phyloP scores from a whole-genome alignment of 208 protist genomes.

The Chromosphaera perkinsii region DNA sequence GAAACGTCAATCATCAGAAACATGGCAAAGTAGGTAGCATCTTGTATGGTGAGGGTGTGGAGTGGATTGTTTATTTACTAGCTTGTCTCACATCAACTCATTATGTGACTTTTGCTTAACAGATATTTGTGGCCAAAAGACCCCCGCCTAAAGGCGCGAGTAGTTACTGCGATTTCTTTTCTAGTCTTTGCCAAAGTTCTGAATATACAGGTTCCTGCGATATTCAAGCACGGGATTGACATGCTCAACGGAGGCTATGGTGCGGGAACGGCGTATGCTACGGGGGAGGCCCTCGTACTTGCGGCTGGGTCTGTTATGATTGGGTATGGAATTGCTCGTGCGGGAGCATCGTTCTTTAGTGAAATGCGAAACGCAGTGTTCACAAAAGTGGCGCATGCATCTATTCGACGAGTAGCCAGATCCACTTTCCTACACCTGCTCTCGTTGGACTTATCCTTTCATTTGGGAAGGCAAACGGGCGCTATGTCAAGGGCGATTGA shows the following conservation, averaged over 20 bases:
- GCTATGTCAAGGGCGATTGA: constrained; percentile 55
- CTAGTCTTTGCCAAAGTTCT: constrained; percentile 6
- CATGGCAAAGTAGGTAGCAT: too few species aligned
- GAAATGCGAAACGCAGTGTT: constrained; percentile 59
- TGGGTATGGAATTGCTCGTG: constrained; percentile 46
- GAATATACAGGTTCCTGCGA: constrained; percentile 25
- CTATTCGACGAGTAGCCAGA: constrained; percentile 27
- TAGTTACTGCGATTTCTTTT: neutral
- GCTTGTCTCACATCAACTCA: too few species aligned
- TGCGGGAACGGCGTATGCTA: too few species aligned
- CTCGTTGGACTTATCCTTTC: constrained; percentile 55
- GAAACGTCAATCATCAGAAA: too few species aligned
- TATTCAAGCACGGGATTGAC: constrained; percentile 35
- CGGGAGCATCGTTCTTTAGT: constrained; percentile 38
- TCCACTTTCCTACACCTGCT: constrained; percentile 55
- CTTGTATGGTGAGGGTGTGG: too few species aligned
- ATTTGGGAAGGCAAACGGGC: constrained; percentile 55
- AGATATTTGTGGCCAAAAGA: neutral
- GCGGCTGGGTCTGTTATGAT: constrained; percentile 21
- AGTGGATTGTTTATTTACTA: too few species aligned
- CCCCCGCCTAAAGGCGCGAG: neutral
- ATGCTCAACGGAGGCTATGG: constrained; percentile 10
- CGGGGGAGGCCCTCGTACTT: constrained; percentile 2
- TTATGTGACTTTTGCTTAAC: too few species aligned
- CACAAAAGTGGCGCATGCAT: constrained; percentile 37